Conservation (phyloP, 306 rosid species). For the Medicago arabica region DNA sequence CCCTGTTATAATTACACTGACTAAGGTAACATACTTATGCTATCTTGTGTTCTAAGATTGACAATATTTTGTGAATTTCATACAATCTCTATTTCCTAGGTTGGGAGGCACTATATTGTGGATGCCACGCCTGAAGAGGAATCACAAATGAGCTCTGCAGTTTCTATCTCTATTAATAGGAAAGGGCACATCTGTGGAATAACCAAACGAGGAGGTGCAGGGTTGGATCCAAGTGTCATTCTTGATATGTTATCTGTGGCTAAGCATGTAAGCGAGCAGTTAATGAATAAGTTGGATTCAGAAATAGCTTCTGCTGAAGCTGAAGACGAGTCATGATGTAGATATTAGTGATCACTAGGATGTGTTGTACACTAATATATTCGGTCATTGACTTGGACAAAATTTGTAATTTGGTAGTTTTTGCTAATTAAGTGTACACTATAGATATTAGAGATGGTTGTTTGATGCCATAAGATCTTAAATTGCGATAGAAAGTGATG, state of each 20-base stretch:
- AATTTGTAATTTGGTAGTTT: constrained; percentile 17
- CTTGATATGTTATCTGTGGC: constrained; percentile 91
- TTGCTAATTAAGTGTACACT: neutral
- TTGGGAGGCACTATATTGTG: constrained; percentile 82
- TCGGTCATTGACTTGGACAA: neutral
- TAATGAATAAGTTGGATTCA: constrained; percentile 71
- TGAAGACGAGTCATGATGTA: constrained; percentile 60
- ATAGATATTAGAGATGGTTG: neutral
- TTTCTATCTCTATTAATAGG: constrained; percentile 75
- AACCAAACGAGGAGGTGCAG: constrained; percentile 83
- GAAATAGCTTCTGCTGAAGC: constrained; percentile 91
- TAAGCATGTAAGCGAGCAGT: constrained; percentile 72
- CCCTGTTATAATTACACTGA: constrained; percentile 83
- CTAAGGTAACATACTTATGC: constrained; percentile 59
- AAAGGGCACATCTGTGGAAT: constrained; percentile 76
- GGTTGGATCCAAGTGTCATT: constrained; percentile 80
- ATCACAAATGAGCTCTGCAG: constrained; percentile 86
- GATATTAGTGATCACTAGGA: constrained; percentile 21
- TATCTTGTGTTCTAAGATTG: constrained; percentile 16
- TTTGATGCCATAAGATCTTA: neutral
- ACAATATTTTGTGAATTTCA: constrained; percentile 17
- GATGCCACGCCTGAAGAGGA: constrained; percentile 93
- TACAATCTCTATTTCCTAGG: constrained; percentile 46
- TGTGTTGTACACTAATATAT: constrained; percentile 20
- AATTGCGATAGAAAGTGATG: neutral